Base-by-base conservation (phyloP, 441 rosid species). In the Brassica hybrid region DNA sequence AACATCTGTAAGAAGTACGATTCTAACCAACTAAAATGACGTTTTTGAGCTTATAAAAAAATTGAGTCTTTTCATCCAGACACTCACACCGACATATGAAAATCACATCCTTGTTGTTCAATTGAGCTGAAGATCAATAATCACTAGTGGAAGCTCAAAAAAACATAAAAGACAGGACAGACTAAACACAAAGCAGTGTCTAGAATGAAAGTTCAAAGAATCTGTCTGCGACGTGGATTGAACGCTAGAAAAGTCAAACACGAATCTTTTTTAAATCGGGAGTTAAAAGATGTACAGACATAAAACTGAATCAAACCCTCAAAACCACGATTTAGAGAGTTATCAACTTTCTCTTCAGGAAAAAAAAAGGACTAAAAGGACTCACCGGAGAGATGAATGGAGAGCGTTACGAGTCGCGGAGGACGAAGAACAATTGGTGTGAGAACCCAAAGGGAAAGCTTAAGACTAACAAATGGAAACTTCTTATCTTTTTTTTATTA, bases 181-280 rank as follows among this genome's bases (percentile, higher is more conserved):
- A 58, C 9, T 17, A 48, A 5, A 70, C 58, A 57, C 12, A n/a
- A 43, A 65, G 7, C 68, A 74, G 11, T 9, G n/a, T 38, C 3
- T 32, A 36, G 59, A 71, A 0, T 5, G 6, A 75, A 74, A 75
- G 52, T 50, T 75, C 18, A 17, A 67, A 69, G 71, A 80, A 61
- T 75, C 71, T 52, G 2, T 75, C 36, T 23, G 72, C 9, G 21
- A 45, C 54, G 79, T 65, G n/a, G 73, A 67, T 69, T 43, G 5
- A 52, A 80, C 73, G 77, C 80, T 60, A 67, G 5, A 60, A 76
- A 80, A 80, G 83, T 76, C 83, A 80, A 76, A 80, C 74, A 60
- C 74, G 65, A 76, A 71, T 69, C 76, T 48, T 25, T 32, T 36
- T 23, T 8, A 61, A 58, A 63, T 19, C 9, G 5, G 6, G 60